Percentiles rank a stretch among this genome's conserved stretches.
Evolutionary conservation across 371 early-diverging fungal species (phyloP).

Genomic region (Apophysomyces variabilis): DNA sequence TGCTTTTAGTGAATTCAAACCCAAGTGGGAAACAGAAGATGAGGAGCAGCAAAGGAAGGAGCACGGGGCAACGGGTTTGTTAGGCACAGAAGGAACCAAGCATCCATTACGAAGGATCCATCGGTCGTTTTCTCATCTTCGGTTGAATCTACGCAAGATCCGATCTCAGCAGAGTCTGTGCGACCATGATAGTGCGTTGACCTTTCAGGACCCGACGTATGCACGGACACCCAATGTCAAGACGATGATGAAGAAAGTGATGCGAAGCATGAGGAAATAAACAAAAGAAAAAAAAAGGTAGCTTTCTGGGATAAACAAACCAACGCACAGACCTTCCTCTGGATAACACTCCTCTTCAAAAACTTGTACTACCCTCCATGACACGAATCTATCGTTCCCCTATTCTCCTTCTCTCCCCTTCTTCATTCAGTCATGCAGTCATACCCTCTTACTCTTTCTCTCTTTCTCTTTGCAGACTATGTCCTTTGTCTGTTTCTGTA

Average conservation of each 20-base stretch:
- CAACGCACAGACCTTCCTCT: slow-evolving; percentile 1
- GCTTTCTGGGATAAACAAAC: not conserved
- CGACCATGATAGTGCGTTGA: not conserved
- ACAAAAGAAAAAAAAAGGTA: not conserved
- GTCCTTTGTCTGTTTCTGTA: too few relatives aligned
- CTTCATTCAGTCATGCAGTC: not conserved
- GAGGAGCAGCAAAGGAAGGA: too few relatives aligned
- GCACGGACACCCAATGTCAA: not conserved
- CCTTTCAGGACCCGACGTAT: not conserved
- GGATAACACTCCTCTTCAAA: not conserved
- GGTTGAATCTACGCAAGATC: slow-evolving; percentile 8
- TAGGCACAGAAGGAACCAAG: not conserved
- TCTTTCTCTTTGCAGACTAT: too few relatives aligned
- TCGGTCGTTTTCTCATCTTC: not conserved
- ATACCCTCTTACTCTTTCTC: too few relatives aligned
- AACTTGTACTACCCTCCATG: not conserved
- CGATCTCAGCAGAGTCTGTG: slow-evolving; percentile 2
- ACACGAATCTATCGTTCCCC: not conserved
- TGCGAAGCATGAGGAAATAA: slow-evolving; percentile 6
- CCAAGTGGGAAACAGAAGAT: not conserved
- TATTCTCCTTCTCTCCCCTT: not conserved
- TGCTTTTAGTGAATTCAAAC: not conserved
- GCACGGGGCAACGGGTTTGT: not conserved
- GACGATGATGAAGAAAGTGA: slow-evolving; percentile 7
- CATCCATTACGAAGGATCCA: not conserved